Evolutionary conservation across 2,329 filamentous ascomycete genomes (phyloP), one percentile per base, ranked within the genome.

Genomic region (Aotearoamyces nothofagi): DNA sequence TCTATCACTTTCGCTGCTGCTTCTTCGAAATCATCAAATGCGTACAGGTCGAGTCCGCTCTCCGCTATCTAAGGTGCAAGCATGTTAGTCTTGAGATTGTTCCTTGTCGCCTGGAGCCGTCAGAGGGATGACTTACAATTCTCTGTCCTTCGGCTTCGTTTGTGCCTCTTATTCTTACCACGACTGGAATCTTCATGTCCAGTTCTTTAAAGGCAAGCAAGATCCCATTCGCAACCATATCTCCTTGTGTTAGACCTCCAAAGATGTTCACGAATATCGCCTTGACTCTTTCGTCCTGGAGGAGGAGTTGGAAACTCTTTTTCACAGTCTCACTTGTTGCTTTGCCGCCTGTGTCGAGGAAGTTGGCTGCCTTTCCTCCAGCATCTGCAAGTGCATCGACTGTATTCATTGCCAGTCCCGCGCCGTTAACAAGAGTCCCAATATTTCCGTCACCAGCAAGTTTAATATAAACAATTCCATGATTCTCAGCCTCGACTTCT

Each of bases 321-420:
- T 77, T 74, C 40, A 93, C 82, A 0, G 83, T 92, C 38, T 78
- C 71, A 16, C 69, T 69, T 0, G 83, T 93, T 0, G 84, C 84
- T 50, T 92, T 90, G 19, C 84, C 84, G 15, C 86, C 84, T 0
- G 81, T 92, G 49, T 93, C 84, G 31, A 93, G 63, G 50, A 93
- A 92, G 44, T 93, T 93, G 8, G 81, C 71, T 14, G 76, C 76
- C 17, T 60, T 54, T 2, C 80, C 80, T 6, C 75, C 75, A 31
- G 70, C 67, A 9, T 70, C 56, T 3, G 66, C 61, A 2, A 93
- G 67, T 0, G 79, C 78, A 49, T 93, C 84, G 34, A 86, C 73
- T 0, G 83, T 92, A 49, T 90, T 90, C 79, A 93, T 90, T 0
- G 83, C 83, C 2, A 93, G 65, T 0, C 84, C 84, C 0, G 86